Conservation (phyloP, 768 basidiomycete species). For the Boletus sensibilis region DNA sequence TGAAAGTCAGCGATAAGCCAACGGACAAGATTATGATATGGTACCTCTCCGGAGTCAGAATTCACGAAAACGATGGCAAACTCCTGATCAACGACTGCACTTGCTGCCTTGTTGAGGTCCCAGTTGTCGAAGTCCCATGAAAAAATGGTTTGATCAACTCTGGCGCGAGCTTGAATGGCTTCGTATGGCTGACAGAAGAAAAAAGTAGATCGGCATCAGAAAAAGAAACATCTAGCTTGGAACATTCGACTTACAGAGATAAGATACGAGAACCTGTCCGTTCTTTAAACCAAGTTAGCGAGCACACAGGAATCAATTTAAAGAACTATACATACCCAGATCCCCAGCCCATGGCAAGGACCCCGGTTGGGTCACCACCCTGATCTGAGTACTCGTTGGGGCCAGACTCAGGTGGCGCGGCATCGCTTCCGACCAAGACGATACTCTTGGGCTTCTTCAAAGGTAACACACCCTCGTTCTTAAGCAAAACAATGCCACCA, state of each 20-base stretch:
- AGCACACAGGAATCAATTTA: not conserved
- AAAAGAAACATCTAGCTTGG: not conserved
- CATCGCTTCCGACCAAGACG: conserved; percentile 61
- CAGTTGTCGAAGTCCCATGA: conserved; percentile 73
- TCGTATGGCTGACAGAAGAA: conserved; percentile 57
- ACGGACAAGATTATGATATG: not conserved
- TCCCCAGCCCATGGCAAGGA: conserved; percentile 92
- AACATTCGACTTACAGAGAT: conserved; percentile 51
- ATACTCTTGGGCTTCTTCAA: conserved; percentile 58
- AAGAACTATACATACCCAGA: conserved; percentile 49
- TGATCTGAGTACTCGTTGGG: conserved; percentile 70
- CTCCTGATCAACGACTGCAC: conserved; percentile 47
- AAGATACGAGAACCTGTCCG: conserved; percentile 75
- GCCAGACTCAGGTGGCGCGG: conserved; percentile 61
- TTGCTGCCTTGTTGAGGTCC: conserved; percentile 51
- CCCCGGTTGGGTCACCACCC: conserved; percentile 58
- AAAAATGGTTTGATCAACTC: conserved; percentile 61
- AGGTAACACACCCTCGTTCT: conserved; percentile 62
- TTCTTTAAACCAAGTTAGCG: conserved; percentile 35
- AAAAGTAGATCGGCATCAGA: not conserved
- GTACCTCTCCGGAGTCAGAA: conserved; percentile 77
- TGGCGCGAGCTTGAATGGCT: conserved; percentile 74
- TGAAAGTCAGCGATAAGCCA: not conserved
- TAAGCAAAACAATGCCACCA: conserved; percentile 65
- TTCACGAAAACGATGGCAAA: conserved; percentile 81